Percentiles rank a stretch among this genome's conserved stretches.
Conservation (phyloP, 2,329 filamentous ascomycete genomes). For the Clarireedia hainanense region DNA sequence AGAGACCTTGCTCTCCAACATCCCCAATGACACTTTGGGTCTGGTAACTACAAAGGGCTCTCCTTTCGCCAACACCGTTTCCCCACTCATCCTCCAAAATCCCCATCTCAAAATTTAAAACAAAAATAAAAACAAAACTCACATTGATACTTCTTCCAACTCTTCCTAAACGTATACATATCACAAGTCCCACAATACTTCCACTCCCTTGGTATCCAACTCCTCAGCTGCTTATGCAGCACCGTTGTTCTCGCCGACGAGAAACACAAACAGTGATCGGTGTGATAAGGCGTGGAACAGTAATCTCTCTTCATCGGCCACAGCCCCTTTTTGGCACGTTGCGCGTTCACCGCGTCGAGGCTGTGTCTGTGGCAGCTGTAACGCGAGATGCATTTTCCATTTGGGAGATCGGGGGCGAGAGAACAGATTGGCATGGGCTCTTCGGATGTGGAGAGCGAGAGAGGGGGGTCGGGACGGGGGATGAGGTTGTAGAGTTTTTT, state of each 20-base stretch:
- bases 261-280: background rate
- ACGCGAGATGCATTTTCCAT: too few relatives aligned
- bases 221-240: conserved; percentile 16
- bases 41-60: background rate
- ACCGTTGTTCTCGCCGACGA: background rate
- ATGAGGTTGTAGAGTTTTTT: conserved; percentile 21
- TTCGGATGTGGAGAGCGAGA: conserved; percentile 13
- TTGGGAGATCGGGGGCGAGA: background rate
- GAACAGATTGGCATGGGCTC: conserved; percentile 5
- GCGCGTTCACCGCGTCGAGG: too few relatives aligned
- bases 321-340: background rate
- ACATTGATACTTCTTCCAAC: conserved; percentile 17
- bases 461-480: background rate
- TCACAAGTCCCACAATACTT: conserved; percentile 21
- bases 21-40: background rate
- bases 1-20: background rate
- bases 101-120: background rate
- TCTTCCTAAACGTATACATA: conserved; percentile 21
- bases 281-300: background rate
- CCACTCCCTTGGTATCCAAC: conserved; percentile 20
- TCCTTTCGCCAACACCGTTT: too few relatives aligned
- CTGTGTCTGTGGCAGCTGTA: too few relatives aligned
- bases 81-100: too few relatives aligned
- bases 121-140: background rate
- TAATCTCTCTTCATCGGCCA: background rate